Base-by-base conservation (phyloP, 2,329 filamentous ascomycete genomes). In the Nemania diffusa region DNA sequence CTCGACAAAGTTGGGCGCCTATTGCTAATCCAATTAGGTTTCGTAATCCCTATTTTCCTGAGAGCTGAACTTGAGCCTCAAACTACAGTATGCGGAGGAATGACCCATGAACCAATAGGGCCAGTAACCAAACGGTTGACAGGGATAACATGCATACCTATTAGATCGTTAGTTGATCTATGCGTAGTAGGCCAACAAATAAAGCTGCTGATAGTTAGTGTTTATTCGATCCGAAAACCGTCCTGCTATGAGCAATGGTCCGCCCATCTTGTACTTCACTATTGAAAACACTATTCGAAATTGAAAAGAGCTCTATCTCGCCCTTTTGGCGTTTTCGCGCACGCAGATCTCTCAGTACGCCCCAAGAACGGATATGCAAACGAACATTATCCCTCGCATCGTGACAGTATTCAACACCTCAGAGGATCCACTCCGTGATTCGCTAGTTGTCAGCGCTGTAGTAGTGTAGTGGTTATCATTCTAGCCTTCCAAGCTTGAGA, bases 401-500 rank as follows among this genome's bases (percentile, higher is more conserved):
- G 26, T 15, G 5, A 2, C n/a, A 17, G 1, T 5, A 1, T 26
- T 20, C 26, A 15, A 6, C 32, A 17, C 27, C 60, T 1, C 7
- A 20, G 11, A 48, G 22, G 52, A 52, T 44, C 53, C 44, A 57
- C 44, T 13, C 20, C 17, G 17, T 40, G n/a, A 20, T 44, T n/a
- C 17, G 20, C 40, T 6, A n/a, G n/a, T n/a, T 44, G 17, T 44
- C 5, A n/a, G 40, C 20, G 64, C 67, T 69, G 64, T 61, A 64
- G 27, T 64, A 64, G 59, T 67, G 64, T 67, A 68, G 65, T 68
- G 65, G 65, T 68, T 65, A 68, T 68, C 65, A 68, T 68, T 68
- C 65, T 68, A 65, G 65, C 65, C 65, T 68, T 68, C 65, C 65
- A 68, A 68, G 65, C 65, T 65, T 68, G 65, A 68, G 65, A 68